Percentiles rank a stretch among this genome's conserved stretches.
Conservation (phyloP, 805 yeast species). For the Wickerhamomyces chambardii region DNA sequence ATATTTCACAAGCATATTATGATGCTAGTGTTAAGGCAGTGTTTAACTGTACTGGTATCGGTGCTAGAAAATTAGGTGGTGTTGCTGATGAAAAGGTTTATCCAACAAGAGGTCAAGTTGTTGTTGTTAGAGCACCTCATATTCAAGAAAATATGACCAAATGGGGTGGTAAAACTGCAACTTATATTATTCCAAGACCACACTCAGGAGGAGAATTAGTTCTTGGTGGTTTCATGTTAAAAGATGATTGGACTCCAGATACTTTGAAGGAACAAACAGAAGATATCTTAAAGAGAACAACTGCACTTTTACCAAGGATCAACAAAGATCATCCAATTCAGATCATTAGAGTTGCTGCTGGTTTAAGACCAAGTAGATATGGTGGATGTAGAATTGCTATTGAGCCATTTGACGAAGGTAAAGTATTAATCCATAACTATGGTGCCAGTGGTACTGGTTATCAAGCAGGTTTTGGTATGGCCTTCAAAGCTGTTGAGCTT, state of each 20-base stretch:
- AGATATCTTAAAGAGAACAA: constrained; percentile 53
- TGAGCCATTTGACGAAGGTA: constrained; percentile 33
- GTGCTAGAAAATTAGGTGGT: constrained; percentile 56
- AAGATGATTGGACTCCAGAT: constrained; percentile 52
- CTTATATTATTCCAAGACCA: constrained; percentile 70
- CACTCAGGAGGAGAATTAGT: constrained; percentile 55
- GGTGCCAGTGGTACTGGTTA: constrained; percentile 65
- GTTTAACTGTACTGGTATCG: constrained; percentile 74
- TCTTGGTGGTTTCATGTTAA: constrained; percentile 69
- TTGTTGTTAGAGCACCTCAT: constrained; percentile 64
- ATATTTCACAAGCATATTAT: constrained; percentile 46
- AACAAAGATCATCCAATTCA: constrained; percentile 35
- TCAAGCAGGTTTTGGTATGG: constrained; percentile 61
- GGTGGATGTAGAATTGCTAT: constrained; percentile 70
- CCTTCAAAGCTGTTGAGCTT: constrained; percentile 34
- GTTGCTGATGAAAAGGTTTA: constrained; percentile 52
- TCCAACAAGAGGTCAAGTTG: constrained; percentile 79
- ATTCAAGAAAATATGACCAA: constrained; percentile 46
- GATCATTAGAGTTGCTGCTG: constrained; percentile 59
- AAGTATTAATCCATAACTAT: constrained; percentile 54
- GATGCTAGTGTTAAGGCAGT: constrained; percentile 31
- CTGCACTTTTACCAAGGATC: constrained; percentile 41
- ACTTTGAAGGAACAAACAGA: constrained; percentile 48
- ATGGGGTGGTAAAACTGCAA: constrained; percentile 55
- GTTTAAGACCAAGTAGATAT: constrained; percentile 66